phyloP scores from a whole-genome alignment of 164 flowering plant genomes.

The Dillenia suffruticosa region DNA sequence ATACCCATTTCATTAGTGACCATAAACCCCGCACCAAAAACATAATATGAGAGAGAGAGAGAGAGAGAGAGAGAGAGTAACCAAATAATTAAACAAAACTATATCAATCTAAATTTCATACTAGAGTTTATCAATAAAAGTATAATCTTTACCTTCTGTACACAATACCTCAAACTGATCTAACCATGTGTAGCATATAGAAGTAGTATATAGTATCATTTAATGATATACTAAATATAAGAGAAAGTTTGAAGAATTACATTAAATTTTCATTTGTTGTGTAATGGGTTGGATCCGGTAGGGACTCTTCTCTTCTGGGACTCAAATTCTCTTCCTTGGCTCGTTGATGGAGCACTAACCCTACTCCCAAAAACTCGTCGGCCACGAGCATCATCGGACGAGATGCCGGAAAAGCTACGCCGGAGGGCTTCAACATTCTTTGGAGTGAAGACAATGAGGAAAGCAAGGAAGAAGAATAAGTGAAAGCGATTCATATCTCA shows the following conservation, averaged over 20 bases:
- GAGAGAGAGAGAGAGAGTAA: too few species aligned
- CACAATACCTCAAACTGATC: too few species aligned
- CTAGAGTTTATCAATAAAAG: too few species aligned
- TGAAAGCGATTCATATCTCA: slow-evolving; percentile 26
- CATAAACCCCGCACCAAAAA: too few species aligned
- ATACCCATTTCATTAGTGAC: too few species aligned
- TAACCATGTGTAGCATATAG: too few species aligned
- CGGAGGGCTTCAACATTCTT: slow-evolving; percentile 10
- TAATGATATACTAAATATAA: not conserved
- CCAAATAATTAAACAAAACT: too few species aligned
- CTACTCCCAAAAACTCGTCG: slow-evolving; percentile 9
- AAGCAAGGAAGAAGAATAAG: slow-evolving; percentile 12
- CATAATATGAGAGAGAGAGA: too few species aligned
- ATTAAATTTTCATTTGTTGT: slow-evolving; percentile 30
- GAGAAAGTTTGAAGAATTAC: not conserved
- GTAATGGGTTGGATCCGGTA: slow-evolving; percentile 55
- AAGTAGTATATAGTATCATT: too few species aligned
- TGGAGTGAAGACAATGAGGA: slow-evolving; percentile 14
- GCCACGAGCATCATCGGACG: not conserved
- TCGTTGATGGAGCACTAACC: not conserved
- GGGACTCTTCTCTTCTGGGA: slow-evolving; percentile 44
- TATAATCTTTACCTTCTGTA: too few species aligned
- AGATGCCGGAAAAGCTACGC: slow-evolving; percentile 4
- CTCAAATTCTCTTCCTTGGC: slow-evolving; percentile 15
- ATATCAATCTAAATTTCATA: too few species aligned